Conservation (phyloP, 371 early-diverging fungal species). For the Dichotomocladium elegans region DNA sequence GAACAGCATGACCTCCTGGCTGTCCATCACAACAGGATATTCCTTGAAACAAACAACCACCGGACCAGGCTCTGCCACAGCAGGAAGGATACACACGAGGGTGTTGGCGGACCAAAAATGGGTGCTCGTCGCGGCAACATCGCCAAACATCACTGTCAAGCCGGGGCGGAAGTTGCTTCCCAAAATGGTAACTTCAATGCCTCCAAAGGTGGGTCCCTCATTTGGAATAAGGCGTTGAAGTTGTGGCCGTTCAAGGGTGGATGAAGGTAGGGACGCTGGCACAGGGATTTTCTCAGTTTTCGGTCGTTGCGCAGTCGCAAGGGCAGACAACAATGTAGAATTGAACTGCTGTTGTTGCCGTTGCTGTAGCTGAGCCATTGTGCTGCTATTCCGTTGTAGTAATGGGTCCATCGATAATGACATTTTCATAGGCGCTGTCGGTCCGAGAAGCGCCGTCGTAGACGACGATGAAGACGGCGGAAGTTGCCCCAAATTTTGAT, state of each 20-base stretch:
- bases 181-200: conserved; percentile 78
- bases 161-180: conserved; percentile 75
- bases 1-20: conserved; percentile 53
- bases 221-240: conserved; percentile 65
- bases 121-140: conserved; percentile 50
- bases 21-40: conserved; percentile 33
- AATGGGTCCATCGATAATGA: no score
- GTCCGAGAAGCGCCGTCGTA: neutral
- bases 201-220: conserved; percentile 81
- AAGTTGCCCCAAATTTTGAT: no score
- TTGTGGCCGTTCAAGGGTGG: conserved; percentile 27
- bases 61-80: conserved; percentile 68
- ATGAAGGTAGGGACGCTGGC: conserved; percentile 14
- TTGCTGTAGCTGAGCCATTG: neutral
- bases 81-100: conserved; percentile 81
- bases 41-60: conserved; percentile 79
- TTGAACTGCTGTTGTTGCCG: neutral
- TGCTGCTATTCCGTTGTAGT: neutral
- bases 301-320: neutral
- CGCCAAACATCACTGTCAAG: conserved; percentile 60
- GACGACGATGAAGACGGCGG: neutral
- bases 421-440: neutral
- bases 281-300: conserved; percentile 4
- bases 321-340: conserved; percentile 1
- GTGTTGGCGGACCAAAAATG: conserved; percentile 76